phyloP scores from a whole-genome alignment of 176 grass and related monocot species.

The Avena sativa region DNA sequence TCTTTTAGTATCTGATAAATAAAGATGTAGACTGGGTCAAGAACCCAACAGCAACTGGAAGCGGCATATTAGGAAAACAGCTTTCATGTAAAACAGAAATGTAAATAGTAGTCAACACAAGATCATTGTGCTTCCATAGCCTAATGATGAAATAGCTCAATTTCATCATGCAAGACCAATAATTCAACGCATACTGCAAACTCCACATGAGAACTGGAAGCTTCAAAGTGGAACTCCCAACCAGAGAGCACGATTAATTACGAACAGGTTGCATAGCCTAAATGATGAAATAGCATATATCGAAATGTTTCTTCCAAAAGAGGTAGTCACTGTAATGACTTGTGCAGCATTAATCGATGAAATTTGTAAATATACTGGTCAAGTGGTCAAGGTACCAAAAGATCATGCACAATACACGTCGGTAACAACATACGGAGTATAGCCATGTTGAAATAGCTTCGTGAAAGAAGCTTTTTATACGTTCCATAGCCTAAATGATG shows the following conservation, averaged over 20 bases:
- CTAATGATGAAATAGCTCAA: slow-evolving; percentile 3
- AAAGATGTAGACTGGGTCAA: slow-evolving; percentile 34
- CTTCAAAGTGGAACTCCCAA: neutral
- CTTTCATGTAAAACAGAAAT: neutral
- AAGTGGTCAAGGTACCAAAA: neutral
- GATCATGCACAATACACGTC: neutral
- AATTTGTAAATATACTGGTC: slow-evolving; percentile 7
- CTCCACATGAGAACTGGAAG: neutral
- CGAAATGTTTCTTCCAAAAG: neutral
- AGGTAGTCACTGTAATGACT: neutral
- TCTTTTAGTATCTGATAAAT: slow-evolving; percentile 85
- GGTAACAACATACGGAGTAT: neutral
- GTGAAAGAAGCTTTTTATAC: neutral
- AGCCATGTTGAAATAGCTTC: too few species aligned
- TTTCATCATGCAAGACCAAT: slow-evolving; percentile 7
- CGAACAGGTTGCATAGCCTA: neutral
- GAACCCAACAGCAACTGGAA: slow-evolving; percentile 25
- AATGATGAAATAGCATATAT: neutral
- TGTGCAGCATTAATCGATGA: neutral
- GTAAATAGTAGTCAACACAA: slow-evolving; percentile 4
- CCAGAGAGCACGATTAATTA: neutral
- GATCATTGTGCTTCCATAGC: neutral
- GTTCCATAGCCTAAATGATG: neutral
- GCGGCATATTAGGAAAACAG: slow-evolving; percentile 8
- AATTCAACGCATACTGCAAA: neutral